phyloP scores from a whole-genome alignment of 805 yeast species.

The Komagataella ulmi region DNA sequence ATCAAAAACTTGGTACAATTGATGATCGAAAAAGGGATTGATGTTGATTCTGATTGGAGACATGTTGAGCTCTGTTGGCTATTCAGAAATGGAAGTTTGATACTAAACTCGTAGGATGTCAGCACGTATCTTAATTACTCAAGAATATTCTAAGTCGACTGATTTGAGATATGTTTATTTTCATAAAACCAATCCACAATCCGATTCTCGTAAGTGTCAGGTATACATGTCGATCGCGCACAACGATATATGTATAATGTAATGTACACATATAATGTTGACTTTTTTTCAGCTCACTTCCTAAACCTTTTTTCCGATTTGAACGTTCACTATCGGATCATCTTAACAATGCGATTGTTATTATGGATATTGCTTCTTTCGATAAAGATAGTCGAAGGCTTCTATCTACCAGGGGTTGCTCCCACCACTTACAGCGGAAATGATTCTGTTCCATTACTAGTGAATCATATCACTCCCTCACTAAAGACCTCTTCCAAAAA shows the following conservation, averaged over 20 bases:
- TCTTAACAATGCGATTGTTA: not conserved
- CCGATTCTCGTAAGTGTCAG: not conserved
- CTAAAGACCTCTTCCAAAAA: slow-evolving; percentile 32
- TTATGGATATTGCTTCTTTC: slow-evolving; percentile 4
- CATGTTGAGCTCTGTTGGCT: not conserved
- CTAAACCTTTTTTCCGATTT: not conserved
- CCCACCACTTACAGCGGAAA: slow-evolving; percentile 77
- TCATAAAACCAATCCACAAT: too few relatives aligned
- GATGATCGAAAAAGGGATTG: not conserved
- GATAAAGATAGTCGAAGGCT: slow-evolving; percentile 28
- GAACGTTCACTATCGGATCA: not conserved
- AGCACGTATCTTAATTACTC: not conserved
- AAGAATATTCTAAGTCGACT: too few relatives aligned
- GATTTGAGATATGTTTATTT: too few relatives aligned
- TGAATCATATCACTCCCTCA: slow-evolving; percentile 84
- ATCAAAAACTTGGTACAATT: not conserved
- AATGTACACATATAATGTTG: not conserved
- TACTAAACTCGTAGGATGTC: not conserved
- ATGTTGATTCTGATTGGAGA: not conserved
- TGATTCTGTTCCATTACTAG: slow-evolving; percentile 64
- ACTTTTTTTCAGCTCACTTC: not conserved
- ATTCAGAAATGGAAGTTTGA: not conserved
- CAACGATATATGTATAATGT: not conserved
- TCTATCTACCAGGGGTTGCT: slow-evolving; percentile 92
- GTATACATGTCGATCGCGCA: not conserved